phyloP scores from a whole-genome alignment of 164 flowering plant species.

The Nymphaea thermarum region DNA sequence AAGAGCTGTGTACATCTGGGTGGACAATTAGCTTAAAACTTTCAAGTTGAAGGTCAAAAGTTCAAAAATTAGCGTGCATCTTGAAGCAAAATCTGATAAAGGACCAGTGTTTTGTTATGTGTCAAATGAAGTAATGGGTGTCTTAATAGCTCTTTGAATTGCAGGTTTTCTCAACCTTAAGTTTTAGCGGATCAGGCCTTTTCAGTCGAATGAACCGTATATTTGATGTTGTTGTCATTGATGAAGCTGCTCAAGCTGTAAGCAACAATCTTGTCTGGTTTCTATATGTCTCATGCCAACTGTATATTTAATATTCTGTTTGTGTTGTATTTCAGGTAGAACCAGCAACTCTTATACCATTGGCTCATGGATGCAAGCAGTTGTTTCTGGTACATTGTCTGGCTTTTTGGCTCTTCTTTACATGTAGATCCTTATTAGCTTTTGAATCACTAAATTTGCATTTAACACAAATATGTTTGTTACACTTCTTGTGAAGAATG shows the following conservation, averaged over 20 bases:
- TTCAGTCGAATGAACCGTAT: slow-evolving; percentile 56
- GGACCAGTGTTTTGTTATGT: no score
- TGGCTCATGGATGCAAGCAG: slow-evolving; percentile 91
- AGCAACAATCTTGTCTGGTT: slow-evolving; percentile 13
- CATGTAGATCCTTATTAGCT: no score
- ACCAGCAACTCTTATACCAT: slow-evolving; percentile 86
- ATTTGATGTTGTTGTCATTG: slow-evolving; percentile 95
- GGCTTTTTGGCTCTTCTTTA: not conserved
- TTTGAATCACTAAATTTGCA: no score
- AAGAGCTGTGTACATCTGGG: no score
- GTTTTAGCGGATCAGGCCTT: slow-evolving; percentile 82
- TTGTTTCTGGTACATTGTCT: slow-evolving; percentile 63
- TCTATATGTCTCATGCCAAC: not conserved
- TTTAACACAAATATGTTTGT: no score
- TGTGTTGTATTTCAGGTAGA: slow-evolving; percentile 52
- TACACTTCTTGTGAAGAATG: no score
- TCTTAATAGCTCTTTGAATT: slow-evolving; percentile 5
- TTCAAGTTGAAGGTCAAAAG: no score
- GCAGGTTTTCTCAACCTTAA: slow-evolving; percentile 96
- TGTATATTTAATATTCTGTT: not conserved
- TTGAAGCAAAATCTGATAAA: no score
- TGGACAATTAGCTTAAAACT: no score
- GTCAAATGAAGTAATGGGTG: not conserved
- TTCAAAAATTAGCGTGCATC: no score
- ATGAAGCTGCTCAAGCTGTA: slow-evolving; percentile 99